Evolutionary conservation across 2,329 filamentous ascomycete genomes (phyloP), one percentile per base, ranked within the genome.

Genomic region (Fusarium pseudoanthophilum): DNA sequence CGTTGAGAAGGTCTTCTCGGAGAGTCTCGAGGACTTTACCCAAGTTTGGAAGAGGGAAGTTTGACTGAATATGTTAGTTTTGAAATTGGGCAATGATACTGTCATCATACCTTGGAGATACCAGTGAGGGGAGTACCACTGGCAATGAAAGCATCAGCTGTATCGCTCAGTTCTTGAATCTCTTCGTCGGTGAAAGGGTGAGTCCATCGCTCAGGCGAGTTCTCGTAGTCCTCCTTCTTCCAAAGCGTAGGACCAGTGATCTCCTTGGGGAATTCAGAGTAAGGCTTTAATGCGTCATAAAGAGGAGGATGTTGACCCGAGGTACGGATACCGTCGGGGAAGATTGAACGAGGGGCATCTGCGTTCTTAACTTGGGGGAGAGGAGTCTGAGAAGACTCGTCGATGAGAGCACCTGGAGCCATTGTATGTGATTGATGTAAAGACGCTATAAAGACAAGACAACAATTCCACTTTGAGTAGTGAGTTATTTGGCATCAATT

Each of bases 191-290:
- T 91, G 79, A 95, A 93, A 6, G 84, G 84, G 80, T 95, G 92
- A 10, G 92, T 91, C 93, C 93, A 95, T 80, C 87, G 87, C 75
- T 93, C 90, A 0, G 92, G 90, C 72, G 87, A 84, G 75, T 87
- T 82, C 66, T 84, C 85, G 77, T 92, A 94, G 40, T 93, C 91
- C 45, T 90, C 88, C 14, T 87, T 86, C 65, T 88, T 87, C 93
- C 93, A 96, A 39, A 93, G 89, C 0, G 92, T 95, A 2, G 89
- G 89, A 11, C 93, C 93, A 0, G 87, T 86, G 78, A 95, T 93
- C 70, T 92, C 83, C 68, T 89, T 88, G 55, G 93, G 93, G 78
- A 95, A 95, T 18, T 87, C 86, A 0, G 88, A 85, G 81, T 94
- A 95, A 1, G 92, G 88, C 62, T 83, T 85, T 21, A 95, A 80